These are phyloP conservation scores for Fragaria ananassa DNA, from an alignment of 306 rosid genomes.

Conservation along the genomic window DNA sequence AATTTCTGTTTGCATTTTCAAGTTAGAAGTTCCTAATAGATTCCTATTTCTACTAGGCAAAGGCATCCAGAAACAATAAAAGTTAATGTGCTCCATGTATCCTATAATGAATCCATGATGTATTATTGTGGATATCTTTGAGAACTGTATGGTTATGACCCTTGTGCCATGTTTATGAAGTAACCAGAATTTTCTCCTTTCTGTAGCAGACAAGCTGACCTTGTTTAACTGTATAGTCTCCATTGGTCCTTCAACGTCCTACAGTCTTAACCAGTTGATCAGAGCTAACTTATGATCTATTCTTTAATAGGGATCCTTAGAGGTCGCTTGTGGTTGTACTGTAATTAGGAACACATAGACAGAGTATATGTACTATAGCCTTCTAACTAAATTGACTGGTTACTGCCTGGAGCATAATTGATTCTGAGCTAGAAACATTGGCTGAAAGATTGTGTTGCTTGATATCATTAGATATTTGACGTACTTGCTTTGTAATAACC, in stretches of 20 bases:
- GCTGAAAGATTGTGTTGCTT: conserved; percentile 4
- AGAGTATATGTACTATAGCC: neutral
- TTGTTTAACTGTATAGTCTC: neutral
- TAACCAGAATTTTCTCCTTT: neutral
- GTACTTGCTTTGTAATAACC: neutral
- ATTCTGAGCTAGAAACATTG: neutral
- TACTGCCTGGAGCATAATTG: neutral
- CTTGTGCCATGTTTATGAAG: neutral
- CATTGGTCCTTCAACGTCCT: neutral
- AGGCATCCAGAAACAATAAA: neutral
- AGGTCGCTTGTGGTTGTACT: neutral
- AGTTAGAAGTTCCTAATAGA: neutral
- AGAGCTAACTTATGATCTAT: neutral
- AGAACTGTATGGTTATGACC: neutral
- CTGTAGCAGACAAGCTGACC: neutral
- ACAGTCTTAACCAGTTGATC: neutral
- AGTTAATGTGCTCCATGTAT: neutral
- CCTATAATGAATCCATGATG: neutral
- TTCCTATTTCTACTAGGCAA: neutral
- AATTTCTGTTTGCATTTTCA: neutral
- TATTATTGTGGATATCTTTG: neutral
- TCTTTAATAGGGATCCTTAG: neutral
- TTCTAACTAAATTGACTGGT: neutral
- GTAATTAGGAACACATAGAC: neutral
- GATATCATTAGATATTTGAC: neutral